Evolutionary conservation across 805 yeast genomes (phyloP).

Genomic region (Peterozyma toletana): DNA sequence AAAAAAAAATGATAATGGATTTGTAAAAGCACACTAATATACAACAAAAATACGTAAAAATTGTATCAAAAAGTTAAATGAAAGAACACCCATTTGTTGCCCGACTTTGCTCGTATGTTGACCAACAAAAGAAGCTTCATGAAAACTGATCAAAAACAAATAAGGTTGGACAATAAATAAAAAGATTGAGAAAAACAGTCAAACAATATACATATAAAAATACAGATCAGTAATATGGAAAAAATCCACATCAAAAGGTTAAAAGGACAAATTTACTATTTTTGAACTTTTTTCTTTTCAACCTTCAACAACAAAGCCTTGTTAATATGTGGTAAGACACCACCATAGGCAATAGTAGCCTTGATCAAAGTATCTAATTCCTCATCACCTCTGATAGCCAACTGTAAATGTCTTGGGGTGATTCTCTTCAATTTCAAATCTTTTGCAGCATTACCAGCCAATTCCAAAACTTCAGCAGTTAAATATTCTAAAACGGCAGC

Average conservation of each 20-base stretch:
- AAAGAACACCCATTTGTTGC: too few species aligned
- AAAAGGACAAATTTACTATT: neutral
- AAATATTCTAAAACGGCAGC: constrained; percentile 94
- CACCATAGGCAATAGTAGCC: constrained; percentile 97
- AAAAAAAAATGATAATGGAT: too few species aligned
- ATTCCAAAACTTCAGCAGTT: constrained; percentile 94
- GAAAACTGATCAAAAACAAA: too few species aligned
- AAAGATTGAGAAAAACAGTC: constrained; percentile 1
- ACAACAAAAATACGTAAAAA: too few species aligned
- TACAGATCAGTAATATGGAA: neutral
- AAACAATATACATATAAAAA: neutral
- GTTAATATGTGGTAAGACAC: constrained; percentile 93
- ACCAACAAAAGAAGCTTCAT: too few species aligned
- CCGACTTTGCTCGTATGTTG: too few species aligned
- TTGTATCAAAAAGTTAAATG: too few species aligned
- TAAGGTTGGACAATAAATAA: too few species aligned
- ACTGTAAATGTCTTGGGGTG: constrained; percentile 93
- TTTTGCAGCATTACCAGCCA: constrained; percentile 98
- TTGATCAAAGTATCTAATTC: constrained; percentile 90
- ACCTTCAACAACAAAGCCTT: constrained; percentile 74
- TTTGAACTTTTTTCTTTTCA: constrained; percentile 42
- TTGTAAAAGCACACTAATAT: too few species aligned
- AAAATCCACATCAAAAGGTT: neutral
- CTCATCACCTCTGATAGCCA: constrained; percentile 97
- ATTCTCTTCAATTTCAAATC: constrained; percentile 94